Percentiles rank a stretch among this genome's conserved stretches.
phyloP scores from a whole-genome alignment of 163 green algal species.

The Chlamydomonas reinhardtii region DNA sequence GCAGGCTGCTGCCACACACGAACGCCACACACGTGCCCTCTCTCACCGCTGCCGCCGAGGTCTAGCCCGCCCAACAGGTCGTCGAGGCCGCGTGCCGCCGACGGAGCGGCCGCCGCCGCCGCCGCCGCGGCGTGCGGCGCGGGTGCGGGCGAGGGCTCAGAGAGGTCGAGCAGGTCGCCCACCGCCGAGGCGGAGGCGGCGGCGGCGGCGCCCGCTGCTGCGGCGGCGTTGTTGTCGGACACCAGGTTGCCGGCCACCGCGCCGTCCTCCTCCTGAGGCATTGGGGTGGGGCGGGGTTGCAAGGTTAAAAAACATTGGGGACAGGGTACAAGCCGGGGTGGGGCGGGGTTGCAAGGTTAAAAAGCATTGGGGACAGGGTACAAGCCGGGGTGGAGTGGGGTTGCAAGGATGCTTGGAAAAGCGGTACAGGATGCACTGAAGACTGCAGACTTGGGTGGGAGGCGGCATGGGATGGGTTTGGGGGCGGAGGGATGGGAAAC shows the following conservation, averaged over 20 bases:
- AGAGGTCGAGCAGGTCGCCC: constrained; percentile 79
- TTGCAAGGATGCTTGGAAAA: no score
- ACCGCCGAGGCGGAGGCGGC: constrained; percentile 48
- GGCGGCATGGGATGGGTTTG: no score
- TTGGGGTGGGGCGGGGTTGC: no score
- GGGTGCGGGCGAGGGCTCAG: constrained; percentile 51
- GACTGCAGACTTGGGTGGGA: no score
- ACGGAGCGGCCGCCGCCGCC: neutral
- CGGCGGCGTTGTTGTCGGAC: constrained; percentile 31
- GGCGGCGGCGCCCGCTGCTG: constrained; percentile 29
- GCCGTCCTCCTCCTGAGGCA: constrained; percentile 52
- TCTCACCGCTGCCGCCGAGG: constrained; percentile 15
- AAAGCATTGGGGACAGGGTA: no score
- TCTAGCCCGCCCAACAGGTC: constrained; percentile 74
- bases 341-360: no score
- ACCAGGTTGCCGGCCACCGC: neutral
- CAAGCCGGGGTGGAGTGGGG: no score
- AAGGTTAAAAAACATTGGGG: no score
- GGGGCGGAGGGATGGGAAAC: no score
- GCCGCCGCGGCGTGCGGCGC: neutral
- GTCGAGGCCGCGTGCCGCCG: constrained; percentile 53
- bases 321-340: neutral
- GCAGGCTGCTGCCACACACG: no score
- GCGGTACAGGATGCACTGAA: no score
- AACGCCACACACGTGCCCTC: no score